Base-by-base conservation (phyloP, 306 rosid genomes). In the Lathyrus oleraceus region DNA sequence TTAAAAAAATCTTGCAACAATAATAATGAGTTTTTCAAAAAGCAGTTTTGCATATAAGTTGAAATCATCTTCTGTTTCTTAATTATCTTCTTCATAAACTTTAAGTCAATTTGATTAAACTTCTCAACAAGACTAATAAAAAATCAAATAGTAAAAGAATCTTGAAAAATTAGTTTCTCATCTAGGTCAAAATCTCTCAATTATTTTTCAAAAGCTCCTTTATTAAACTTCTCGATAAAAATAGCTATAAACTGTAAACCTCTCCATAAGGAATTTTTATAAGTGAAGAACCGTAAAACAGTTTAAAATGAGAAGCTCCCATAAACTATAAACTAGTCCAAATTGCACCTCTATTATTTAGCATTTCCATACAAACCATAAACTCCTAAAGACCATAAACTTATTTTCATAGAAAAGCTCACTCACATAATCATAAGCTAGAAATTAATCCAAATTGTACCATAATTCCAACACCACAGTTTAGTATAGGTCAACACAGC, bases 141-240 rank as follows among this genome's bases (percentile, higher is more conserved):
- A 9, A 30, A n/a, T 6, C 1, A 15, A 60, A 32, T 4, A 12
- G 36, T 5, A 60, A 35, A 60, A 28, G 5, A 60, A 60, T 35
- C 25, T 32, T 10, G 44, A 32, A 60, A 60, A 35, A 35, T 35
- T 9, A 15, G n/a, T 15, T 32, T 59, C 27, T 35, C 23, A 1
- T 60, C 3, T 60, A 8, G 2, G 45, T 60, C 8, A 15, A 59
- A 32, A 60, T 32, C 17, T 61, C 27, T 35, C 47, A 36, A 36
- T 61, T 61, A 56, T 61, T 35, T 61, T 61, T 61, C 47, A 61
- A 36, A 36, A 61, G 28, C 44, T n/a, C 44, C 32, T 35, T 36
- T 36, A 61, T 36, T 61, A 16, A 61, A 61, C 48, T 20, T 19
- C 2, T 62, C 3, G 10, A 39, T 39, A 38, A 38, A 10, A 38